Evolutionary conservation across 2,329 filamentous ascomycete species (phyloP).

Genomic region (Ophiostoma sp.): DNA sequence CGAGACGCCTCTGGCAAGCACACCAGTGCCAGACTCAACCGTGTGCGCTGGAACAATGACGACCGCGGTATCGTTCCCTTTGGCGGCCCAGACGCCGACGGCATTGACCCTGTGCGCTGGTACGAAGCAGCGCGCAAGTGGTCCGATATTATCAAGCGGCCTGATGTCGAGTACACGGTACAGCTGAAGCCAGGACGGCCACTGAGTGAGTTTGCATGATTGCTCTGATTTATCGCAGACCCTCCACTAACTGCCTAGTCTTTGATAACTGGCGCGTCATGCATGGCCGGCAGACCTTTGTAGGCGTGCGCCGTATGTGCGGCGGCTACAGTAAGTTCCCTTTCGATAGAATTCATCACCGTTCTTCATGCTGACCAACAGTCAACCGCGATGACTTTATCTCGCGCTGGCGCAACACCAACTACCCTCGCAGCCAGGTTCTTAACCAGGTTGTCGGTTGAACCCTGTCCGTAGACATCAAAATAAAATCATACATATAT

Average conservation of each 20-base stretch:
- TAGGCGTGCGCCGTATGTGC: constrained; percentile 79
- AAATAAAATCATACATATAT: no score
- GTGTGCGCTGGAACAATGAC: constrained; percentile 89
- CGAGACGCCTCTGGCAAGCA: constrained; percentile 3
- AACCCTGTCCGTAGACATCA: no score
- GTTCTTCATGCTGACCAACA: constrained; percentile 32
- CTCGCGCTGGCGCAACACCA: constrained; percentile 68
- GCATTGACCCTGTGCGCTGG: constrained; percentile 55
- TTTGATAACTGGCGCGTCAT: constrained; percentile 96
- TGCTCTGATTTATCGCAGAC: no score
- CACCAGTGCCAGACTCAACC: constrained; percentile 35
- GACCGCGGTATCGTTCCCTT: constrained; percentile 69
- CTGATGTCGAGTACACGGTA: constrained; percentile 67
- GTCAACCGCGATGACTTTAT: constrained; percentile 77
- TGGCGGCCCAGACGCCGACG: constrained; percentile 27
- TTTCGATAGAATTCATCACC: not conserved
- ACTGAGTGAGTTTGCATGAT: constrained; percentile 52
- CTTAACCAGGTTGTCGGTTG: constrained; percentile 33
- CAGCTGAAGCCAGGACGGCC: constrained; percentile 74
- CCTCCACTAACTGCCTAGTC: constrained; percentile 45
- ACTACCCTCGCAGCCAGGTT: constrained; percentile 48
- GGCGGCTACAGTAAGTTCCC: constrained; percentile 74
- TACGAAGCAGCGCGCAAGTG: constrained; percentile 75
- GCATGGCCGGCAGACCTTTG: constrained; percentile 79
- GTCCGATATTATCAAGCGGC: constrained; percentile 60